Evolutionary conservation across 176 grass and related monocot genomes (phyloP), one percentile per base, ranked within the genome.

Genomic region (Pharus latifolius): DNA sequence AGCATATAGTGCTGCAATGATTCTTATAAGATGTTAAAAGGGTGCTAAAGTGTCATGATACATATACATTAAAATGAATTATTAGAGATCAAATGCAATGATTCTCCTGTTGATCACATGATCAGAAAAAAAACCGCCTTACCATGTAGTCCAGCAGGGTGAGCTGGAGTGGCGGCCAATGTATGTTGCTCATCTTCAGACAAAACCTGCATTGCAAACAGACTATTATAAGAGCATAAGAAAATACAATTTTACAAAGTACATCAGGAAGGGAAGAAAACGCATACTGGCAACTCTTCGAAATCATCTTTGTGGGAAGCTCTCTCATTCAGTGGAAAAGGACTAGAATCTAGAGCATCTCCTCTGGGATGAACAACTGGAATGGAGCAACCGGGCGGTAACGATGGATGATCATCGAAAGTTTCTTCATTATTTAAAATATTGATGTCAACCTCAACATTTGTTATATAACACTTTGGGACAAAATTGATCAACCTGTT

Each of bases 71-170:
- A 68, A 24, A 35, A 23, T 44, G 33, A 38, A 58, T 67, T 6
- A 52, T 41, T 79, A 35, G 1, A 18, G 8, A 2, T 42, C 49
- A 25, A n/a, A 14, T 53, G 37, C 15, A 1, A 30, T 1, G 17
- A 7, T 47, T 68, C 38, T 53, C 17, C 44, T 60, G 26, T 5
- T 44, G 31, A 30, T 51, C 19, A 38, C 17, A 65, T 62, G n/a
- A n/a, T n/a, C n/a, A n/a, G n/a, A 17, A 18, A 54, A 53, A 61
- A 34, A 63, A 48, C 25, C 9, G 1, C 17, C 60, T 29, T 78
- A 96, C 93, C 89, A 61, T 92, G 72, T 53, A 97, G 51, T 70
- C 89, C 89, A 69, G 84, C 69, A 74, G 89, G 89, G 63, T 97
- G 89, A 75, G 78, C 84, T 74, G 89, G 94, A 56, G 86, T 97